Evolutionary conservation across 176 grass and related monocot genomes (phyloP).

Genomic region (Musa schizocarpa): DNA sequence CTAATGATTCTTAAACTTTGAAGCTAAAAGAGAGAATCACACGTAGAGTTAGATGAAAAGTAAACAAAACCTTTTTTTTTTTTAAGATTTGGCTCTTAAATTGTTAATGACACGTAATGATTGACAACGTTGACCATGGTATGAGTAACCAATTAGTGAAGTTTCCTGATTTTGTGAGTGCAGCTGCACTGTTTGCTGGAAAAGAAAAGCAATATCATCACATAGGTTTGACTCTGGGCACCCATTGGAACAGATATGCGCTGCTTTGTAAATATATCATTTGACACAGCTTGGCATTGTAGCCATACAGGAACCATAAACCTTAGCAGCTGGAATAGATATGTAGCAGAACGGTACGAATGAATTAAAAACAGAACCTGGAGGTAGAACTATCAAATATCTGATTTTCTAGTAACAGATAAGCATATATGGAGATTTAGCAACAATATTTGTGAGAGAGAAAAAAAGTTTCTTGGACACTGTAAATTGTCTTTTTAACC

Average conservation of each 20-base stretch:
- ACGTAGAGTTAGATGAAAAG: background rate
- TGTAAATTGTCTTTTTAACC: background rate
- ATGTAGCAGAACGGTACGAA: too few species aligned
- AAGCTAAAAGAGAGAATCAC: too few species aligned
- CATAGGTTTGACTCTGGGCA: background rate
- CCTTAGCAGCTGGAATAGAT: background rate
- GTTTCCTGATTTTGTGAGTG: background rate
- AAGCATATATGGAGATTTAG: too few species aligned
- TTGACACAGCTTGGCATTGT: too few species aligned
- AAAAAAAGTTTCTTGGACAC: background rate
- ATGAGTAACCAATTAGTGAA: background rate
- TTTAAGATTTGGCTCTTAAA: background rate
- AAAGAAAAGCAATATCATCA: background rate
- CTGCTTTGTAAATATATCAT: too few species aligned
- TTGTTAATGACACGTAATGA: background rate
- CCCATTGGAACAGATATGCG: background rate
- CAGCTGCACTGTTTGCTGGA: background rate
- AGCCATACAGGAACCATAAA: background rate
- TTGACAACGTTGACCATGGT: background rate
- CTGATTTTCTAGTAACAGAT: too few species aligned
- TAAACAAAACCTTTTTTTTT: background rate
- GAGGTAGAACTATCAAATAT: too few species aligned
- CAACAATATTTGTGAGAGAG: background rate
- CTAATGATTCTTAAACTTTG: background rate
- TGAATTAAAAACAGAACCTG: too few species aligned